Base-by-base conservation (phyloP, 2,329 filamentous ascomycete genomes). In the Fusarium hostae region DNA sequence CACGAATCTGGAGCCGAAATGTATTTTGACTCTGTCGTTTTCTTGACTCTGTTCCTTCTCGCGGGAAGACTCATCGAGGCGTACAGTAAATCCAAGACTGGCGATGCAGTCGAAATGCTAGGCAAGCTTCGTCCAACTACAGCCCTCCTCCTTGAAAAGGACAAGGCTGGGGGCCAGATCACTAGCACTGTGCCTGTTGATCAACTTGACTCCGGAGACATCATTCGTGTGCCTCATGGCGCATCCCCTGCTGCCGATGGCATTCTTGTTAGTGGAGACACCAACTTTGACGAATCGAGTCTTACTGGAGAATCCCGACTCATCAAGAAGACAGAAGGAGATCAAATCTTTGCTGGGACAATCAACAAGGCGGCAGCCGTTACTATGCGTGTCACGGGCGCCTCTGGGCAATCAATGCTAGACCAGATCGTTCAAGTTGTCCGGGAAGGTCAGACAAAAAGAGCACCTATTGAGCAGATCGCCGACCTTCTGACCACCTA, bases 11-110 rank as follows among this genome's bases (percentile, higher is more conserved):
- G 63, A 24, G 61, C 71, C 5, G 73, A 86, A 20, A 89, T 91
- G 22, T 98, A 97, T 80, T 98, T 97, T 78, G 95, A 98, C 79
- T 94, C 94, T 0, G 95, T 98, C 2, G 93, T 97, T 5, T 97
- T 98, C 70, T 80, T 98, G 62, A 97, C 95, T 0, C 86, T 98
- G 70, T 98, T 98, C 79, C 87, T 98, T 26, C 89, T 98, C 2
- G 80, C 86, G 35, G 91, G 91, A 3, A 86, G 92, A n/a, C 86
- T 92, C 51, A 89, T 95, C 16, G 95, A 98, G 83, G 91, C 93
- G 2, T 97, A 96, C 83, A 97, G 93, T 85, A 97, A 97, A 81
- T 92, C 94, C 1, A 95, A 92, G 77, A 94, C 95, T 1, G 94
- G 94, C 2, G 92, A 97, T 79, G 95, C 95, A 1, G 92, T 98